A percentile compares a stretch with the other conserved stretches of the same genome.
phyloP scores from a whole-genome alignment of 345 rosid genomes.

The Trapa incisa region DNA sequence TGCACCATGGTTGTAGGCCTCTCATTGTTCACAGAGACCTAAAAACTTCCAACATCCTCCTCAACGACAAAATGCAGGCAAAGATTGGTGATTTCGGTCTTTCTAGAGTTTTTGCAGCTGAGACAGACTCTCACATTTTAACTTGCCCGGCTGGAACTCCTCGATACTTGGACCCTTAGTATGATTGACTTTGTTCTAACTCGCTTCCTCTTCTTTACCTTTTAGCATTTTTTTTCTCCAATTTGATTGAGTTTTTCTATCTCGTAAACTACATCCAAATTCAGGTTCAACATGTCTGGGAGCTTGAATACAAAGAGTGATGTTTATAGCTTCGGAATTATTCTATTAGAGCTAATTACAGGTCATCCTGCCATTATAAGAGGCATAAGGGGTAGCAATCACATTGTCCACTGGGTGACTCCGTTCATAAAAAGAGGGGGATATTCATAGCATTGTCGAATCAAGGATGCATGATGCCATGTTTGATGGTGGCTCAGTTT shows the following conservation, averaged over 20 bases:
- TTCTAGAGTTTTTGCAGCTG: neutral
- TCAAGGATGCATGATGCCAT: neutral
- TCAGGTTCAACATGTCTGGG: neutral
- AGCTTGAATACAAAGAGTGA: neutral
- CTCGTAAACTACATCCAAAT: too few species aligned
- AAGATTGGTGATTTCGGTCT: slow-evolving; percentile 6
- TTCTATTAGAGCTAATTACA: slow-evolving; percentile 5
- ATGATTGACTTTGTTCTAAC: neutral
- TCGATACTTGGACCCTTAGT: slow-evolving; percentile 3
- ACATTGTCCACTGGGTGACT: neutral
- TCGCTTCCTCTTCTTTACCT: too few species aligned
- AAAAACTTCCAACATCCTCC: neutral
- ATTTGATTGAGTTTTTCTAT: too few species aligned
- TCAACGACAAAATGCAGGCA: neutral
- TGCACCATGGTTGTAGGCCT: slow-evolving; percentile 6
- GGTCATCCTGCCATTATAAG: neutral
- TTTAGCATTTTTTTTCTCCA: neutral
- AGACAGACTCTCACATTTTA: neutral
- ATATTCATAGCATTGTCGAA: neutral
- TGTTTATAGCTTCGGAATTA: slow-evolving; percentile 2
- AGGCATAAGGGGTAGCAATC: neutral
- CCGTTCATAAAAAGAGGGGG: neutral
- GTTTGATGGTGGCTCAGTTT: too few species aligned
- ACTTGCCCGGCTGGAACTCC: slow-evolving; percentile 1
- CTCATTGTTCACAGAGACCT: slow-evolving; percentile 4